phyloP scores from a whole-genome alignment of 257 asterid genomes.

The Solanum chilense region DNA sequence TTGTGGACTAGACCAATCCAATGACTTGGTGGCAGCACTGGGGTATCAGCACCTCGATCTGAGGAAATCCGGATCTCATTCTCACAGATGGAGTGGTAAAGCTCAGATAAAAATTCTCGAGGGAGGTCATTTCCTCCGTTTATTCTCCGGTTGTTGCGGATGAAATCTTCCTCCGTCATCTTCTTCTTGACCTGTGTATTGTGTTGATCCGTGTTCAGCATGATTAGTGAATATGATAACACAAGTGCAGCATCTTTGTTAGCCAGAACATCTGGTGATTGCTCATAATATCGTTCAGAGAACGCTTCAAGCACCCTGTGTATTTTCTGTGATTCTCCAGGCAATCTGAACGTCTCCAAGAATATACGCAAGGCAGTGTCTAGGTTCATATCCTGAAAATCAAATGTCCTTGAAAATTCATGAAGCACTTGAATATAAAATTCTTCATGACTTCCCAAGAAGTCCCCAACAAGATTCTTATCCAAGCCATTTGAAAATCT shows the following conservation, averaged over 20 bases:
- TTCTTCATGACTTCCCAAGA: constrained; percentile 83
- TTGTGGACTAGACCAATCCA: constrained; percentile 84
- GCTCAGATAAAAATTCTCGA: constrained; percentile 70
- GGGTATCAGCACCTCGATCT: constrained; percentile 46
- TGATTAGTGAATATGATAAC: constrained; percentile 71
- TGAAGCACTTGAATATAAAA: constrained; percentile 76
- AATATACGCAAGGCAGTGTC: constrained; percentile 82
- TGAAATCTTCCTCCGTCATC: constrained; percentile 93
- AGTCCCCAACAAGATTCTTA: constrained; percentile 75
- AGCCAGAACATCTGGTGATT: constrained; percentile 65
- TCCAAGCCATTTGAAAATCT: constrained; percentile 71
- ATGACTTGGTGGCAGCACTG: constrained; percentile 51
- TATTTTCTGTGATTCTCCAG: constrained; percentile 96
- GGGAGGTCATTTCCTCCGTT: constrained; percentile 94
- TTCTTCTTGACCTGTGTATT: constrained; percentile 89
- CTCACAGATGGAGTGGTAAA: constrained; percentile 70
- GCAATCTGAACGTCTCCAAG: constrained; percentile 84
- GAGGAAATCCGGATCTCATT: constrained; percentile 85
- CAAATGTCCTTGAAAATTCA: constrained; percentile 73
- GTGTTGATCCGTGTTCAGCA: constrained; percentile 96
- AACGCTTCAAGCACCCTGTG: constrained; percentile 94
- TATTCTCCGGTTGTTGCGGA: constrained; percentile 77
- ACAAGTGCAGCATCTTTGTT: constrained; percentile 84
- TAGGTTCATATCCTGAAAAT: constrained; percentile 64
- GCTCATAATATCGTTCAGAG: constrained; percentile 80